A percentile compares a stretch with the other conserved stretches of the same genome.
phyloP scores from a whole-genome alignment of 2,329 filamentous ascomycete species.

The Periconia sp. region DNA sequence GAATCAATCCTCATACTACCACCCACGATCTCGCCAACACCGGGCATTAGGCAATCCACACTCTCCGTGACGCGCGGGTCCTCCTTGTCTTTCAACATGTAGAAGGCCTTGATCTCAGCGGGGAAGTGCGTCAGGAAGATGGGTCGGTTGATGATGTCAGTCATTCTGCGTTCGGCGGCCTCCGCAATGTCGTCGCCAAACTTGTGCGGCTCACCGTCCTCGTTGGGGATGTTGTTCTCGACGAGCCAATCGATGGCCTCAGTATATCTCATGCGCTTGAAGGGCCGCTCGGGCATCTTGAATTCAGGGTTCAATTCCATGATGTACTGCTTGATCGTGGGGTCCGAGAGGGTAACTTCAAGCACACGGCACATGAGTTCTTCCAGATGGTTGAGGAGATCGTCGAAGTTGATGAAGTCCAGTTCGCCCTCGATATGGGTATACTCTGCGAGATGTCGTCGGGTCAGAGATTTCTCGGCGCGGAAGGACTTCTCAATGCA shows the following conservation, averaged over 20 bases:
- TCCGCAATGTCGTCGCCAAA: constrained; percentile 99
- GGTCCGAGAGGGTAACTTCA: constrained; percentile 73
- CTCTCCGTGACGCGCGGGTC: constrained; percentile 88
- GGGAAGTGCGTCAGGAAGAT: constrained; percentile 99
- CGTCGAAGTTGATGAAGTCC: constrained; percentile 91
- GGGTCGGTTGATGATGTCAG: constrained; percentile 90
- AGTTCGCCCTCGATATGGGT: constrained; percentile 96
- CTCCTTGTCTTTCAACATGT: constrained; percentile 87
- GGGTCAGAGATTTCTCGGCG: constrained; percentile 92
- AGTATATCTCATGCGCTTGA: constrained; percentile 90
- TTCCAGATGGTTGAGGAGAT: constrained; percentile 86
- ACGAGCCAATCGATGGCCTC: constrained; percentile 94
- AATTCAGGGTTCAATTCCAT: constrained; percentile 91
- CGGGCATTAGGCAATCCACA: constrained; percentile 86
- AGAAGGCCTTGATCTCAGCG: constrained; percentile 96
- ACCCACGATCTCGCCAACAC: constrained; percentile 95
- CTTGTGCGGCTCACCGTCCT: constrained; percentile 83
- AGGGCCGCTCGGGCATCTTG: constrained; percentile 77
- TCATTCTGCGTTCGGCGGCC: constrained; percentile 95
- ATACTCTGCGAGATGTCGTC: constrained; percentile 93
- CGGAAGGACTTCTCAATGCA: constrained; percentile 99
- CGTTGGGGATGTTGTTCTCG: constrained; percentile 88
- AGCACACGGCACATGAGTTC: constrained; percentile 85
- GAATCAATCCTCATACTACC: constrained; percentile 95
- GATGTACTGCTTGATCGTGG: constrained; percentile 70